Conservation (phyloP, 192 early-diverging fungal species). For the Backusella circina region DNA sequence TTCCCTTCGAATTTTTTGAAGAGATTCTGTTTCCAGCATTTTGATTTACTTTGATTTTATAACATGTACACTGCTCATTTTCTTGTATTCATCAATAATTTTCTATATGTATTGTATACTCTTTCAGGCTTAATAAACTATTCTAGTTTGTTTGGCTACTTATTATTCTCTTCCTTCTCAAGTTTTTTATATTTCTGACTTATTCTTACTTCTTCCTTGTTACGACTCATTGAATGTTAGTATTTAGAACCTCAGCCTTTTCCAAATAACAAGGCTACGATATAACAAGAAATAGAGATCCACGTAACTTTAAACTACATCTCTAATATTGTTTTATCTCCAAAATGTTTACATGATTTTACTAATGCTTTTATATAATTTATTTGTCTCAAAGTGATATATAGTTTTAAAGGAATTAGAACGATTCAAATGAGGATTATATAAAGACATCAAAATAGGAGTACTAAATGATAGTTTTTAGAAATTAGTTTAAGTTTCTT, state of each 20-base stretch:
- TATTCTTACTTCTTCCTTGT: background rate
- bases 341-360: background rate
- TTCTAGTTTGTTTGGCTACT: background rate
- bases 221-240: too few relatives aligned
- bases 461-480: background rate
- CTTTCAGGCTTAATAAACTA: background rate
- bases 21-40: background rate
- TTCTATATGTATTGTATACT: background rate
- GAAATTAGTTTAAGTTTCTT: background rate
- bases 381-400: too few relatives aligned
- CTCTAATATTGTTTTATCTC: too few relatives aligned
- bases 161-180: background rate
- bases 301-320: too few relatives aligned
- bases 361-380: too few relatives aligned
- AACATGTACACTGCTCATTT: background rate
- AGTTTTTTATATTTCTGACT: background rate
- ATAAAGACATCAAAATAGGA: too few relatives aligned
- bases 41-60: background rate
- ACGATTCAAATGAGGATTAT: too few relatives aligned
- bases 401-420: too few relatives aligned
- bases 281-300: too few relatives aligned
- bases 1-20: too few relatives aligned
- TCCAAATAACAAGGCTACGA: too few relatives aligned
- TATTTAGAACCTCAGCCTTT: too few relatives aligned
- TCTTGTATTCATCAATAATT: background rate